Evolutionary conservation across 352 stramenopile species (phyloP), one percentile per base, ranked within the genome.

Genomic region (Globisporangium middletonii): DNA sequence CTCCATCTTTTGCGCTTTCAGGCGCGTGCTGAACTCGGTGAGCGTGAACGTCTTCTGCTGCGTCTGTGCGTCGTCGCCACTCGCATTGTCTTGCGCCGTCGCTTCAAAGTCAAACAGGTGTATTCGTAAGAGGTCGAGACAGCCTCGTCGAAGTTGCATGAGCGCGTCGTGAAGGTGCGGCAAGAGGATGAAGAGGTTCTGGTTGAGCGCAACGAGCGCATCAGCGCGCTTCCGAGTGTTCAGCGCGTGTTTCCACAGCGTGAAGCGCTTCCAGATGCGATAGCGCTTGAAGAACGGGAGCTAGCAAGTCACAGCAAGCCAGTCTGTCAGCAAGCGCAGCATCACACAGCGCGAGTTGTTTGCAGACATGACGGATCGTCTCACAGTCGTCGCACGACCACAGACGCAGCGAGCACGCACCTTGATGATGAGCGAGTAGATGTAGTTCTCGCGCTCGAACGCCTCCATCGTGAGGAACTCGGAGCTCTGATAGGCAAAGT

Each of bases 401-500:
- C 28, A 43, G 16, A 15, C 28, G 8, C 30, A 28, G n/a, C 41
- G 6, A 35, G 12, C 5, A 58, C 72, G 11, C 69, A 89, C 79
- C 77, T 85, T 79, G 44, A 88, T 57, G 5, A 92, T 69, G 41
- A 90, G 69, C 9, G 79, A 86, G 59, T 96, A 97, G 55, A 97
- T 72, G 43, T 87, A 87, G 62, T 95, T 95, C 60, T 98, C 93
- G 23, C 86, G 76, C 55, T 98, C 93, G 67, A 95, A 98, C 50
- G 75, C 80, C 49, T 92, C 73, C 45, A 98, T 72, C 19, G 81
- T 56, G 13, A 91, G 82, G 59, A 98, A 98, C n/a, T 97, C 89
- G 12, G 79, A 80, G 50, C 85, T 77, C 27, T 80, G 71, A 42
- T 74, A 52, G 7, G 71, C 64, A 55, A 98, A 97, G 48, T 96